phyloP scores from a whole-genome alignment of 78 protist genomes.

The Speleostelium caveatum region DNA sequence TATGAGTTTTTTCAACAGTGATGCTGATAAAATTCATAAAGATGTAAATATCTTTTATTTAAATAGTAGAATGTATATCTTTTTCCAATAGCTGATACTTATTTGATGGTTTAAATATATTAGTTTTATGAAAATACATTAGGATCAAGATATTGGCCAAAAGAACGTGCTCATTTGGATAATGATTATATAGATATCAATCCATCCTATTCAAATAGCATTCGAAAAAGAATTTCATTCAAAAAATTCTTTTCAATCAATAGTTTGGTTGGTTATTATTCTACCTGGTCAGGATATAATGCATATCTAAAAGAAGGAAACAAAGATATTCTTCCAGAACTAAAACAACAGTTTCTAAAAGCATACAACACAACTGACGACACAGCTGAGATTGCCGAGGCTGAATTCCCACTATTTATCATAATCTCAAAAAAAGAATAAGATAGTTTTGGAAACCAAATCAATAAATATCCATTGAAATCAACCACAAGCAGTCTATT shows the following conservation, averaged over 20 bases:
- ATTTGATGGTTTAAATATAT: background rate
- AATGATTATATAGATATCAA: constrained; percentile 27
- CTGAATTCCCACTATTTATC: constrained; percentile 22
- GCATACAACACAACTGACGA: constrained; percentile 37
- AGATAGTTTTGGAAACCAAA: no score
- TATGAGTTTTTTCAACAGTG: background rate
- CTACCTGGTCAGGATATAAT: constrained; percentile 57
- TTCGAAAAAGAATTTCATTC: constrained; percentile 7
- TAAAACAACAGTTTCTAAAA: constrained; percentile 1
- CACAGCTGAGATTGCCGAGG: background rate
- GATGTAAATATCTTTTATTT: constrained; percentile 1
- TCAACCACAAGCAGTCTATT: no score
- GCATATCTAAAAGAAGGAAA: background rate
- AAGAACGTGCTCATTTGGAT: constrained; percentile 37
- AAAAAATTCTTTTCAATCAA: constrained; percentile 26
- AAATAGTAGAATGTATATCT: background rate
- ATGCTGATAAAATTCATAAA: constrained; percentile 25
- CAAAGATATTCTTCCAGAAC: background rate
- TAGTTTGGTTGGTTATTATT: constrained; percentile 35
- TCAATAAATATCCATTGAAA: no score
- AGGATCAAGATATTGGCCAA: constrained; percentile 41
- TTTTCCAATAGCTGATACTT: background rate
- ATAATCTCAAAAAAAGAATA: constrained; percentile 22
- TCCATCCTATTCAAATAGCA: constrained; percentile 55
- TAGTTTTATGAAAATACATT: background rate